phyloP scores from a whole-genome alignment of 345 rosid genomes.

The Garcia nutans region DNA sequence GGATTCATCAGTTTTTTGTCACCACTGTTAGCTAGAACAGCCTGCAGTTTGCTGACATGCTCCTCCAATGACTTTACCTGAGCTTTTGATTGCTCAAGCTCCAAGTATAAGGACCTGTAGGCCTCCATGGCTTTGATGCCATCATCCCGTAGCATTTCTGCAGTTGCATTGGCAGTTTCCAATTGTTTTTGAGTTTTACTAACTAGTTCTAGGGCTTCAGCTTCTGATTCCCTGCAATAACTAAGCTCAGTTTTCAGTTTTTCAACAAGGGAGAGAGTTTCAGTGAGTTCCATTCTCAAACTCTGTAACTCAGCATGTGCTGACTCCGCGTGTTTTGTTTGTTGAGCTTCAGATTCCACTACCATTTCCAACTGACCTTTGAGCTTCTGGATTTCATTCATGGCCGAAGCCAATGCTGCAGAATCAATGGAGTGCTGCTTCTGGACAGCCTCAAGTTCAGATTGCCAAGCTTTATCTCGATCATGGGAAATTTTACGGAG shows the following conservation, averaged over 20 bases:
- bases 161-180: conserved; percentile 59
- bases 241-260: conserved; percentile 54
- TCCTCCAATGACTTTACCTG: conserved; percentile 60
- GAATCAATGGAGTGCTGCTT: conserved; percentile 82
- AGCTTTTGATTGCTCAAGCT: conserved; percentile 69
- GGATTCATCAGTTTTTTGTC: conserved; percentile 26
- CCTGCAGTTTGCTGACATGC: conserved; percentile 56
- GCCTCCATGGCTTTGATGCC: conserved; percentile 60
- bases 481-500: conserved; percentile 82
- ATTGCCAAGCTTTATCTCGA: conserved; percentile 90
- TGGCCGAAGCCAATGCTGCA: conserved; percentile 67
- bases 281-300: conserved; percentile 66
- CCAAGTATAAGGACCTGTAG: conserved; percentile 47
- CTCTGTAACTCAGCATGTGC: conserved; percentile 56
- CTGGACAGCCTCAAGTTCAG: conserved; percentile 94
- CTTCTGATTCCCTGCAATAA: conserved; percentile 74
- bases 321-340: conserved; percentile 55
- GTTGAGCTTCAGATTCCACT: conserved; percentile 63
- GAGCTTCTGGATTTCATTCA: conserved; percentile 90
- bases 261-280: conserved; percentile 67
- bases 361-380: conserved; percentile 67
- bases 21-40: conserved; percentile 37
- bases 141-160: conserved; percentile 60
- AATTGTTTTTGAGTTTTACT: conserved; percentile 56
- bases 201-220: conserved; percentile 59